A percentile compares a stretch with the other conserved stretches of the same genome.
phyloP scores from a whole-genome alignment of 345 rosid species.

The Pistacia vera region DNA sequence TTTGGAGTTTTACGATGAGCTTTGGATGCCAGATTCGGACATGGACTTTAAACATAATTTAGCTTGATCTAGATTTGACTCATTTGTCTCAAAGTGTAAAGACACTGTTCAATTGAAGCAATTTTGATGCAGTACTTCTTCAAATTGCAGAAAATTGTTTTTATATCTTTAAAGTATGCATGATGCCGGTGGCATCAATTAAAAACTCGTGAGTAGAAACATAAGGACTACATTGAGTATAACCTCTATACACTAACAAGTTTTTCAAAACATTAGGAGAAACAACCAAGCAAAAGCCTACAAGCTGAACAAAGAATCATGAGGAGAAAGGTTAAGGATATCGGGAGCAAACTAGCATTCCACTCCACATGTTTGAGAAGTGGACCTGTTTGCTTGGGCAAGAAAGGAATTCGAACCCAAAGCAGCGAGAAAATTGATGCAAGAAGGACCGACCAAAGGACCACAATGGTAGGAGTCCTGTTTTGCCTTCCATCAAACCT shows the following conservation, averaged over 20 bases:
- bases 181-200: constrained; percentile 1
- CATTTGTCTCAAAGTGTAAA: neutral
- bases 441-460: constrained; percentile 83
- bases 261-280: constrained; percentile 11
- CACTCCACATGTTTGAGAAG: constrained; percentile 87
- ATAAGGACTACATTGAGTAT: neutral
- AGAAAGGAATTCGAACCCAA: constrained; percentile 95
- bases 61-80: neutral
- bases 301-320: neutral
- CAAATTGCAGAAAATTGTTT: constrained; percentile 7
- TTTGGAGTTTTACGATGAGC: no score
- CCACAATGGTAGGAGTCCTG: constrained; percentile 93
- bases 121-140: neutral
- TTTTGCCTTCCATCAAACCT: constrained; percentile 93
- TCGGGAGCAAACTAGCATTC: constrained; percentile 55
- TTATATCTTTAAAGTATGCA: constrained; percentile 2
- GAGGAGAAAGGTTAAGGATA: neutral
- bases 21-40: no score
- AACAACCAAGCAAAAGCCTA: constrained; percentile 4
- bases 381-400: constrained; percentile 92
- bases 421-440: constrained; percentile 91
- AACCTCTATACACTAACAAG: constrained; percentile 15
- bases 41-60: neutral
- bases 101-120: neutral
- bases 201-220: constrained; percentile 5